These are phyloP conservation scores for Claviceps spartinae DNA, from an alignment of 2,329 filamentous ascomycete species.

Conservation along the genomic window DNA sequence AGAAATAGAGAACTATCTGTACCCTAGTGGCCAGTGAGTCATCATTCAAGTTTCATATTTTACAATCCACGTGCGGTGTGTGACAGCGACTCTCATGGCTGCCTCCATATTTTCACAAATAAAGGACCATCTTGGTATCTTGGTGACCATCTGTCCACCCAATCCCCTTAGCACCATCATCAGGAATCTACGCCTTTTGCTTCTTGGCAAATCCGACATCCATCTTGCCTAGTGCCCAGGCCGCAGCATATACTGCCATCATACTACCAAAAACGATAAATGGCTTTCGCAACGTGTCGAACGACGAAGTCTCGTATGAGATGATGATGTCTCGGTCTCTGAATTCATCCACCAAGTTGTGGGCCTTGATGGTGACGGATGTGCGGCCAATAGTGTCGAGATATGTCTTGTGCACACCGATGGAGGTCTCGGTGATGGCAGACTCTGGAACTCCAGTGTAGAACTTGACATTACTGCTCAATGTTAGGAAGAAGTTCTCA, in stretches of 20 bases:
- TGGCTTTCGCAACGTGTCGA: constrained; percentile 72
- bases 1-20: no score
- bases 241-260: constrained; percentile 58
- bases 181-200: constrained; percentile 10
- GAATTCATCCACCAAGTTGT: constrained; percentile 83
- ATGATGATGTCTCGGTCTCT: constrained; percentile 73
- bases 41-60: constrained; percentile 8
- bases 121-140: background rate
- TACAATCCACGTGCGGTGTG: constrained; percentile 7
- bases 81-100: constrained; percentile 2
- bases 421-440: constrained; percentile 42
- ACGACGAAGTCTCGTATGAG: constrained; percentile 71
- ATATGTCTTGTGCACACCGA: constrained; percentile 69
- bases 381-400: constrained; percentile 89
- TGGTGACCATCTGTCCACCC: background rate
- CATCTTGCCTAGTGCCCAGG: constrained; percentile 64
- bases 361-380: constrained; percentile 62
- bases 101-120: background rate
- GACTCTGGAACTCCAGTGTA: constrained; percentile 55
- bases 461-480: constrained; percentile 62
- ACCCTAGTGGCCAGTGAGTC: background rate
- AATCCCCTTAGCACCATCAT: background rate
- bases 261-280: constrained; percentile 64
- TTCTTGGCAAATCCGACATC: constrained; percentile 61
- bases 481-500: constrained; percentile 13